Evolutionary conservation across 768 basidiomycete genomes (phyloP).

Genomic region (Lactifluus subvellereus): DNA sequence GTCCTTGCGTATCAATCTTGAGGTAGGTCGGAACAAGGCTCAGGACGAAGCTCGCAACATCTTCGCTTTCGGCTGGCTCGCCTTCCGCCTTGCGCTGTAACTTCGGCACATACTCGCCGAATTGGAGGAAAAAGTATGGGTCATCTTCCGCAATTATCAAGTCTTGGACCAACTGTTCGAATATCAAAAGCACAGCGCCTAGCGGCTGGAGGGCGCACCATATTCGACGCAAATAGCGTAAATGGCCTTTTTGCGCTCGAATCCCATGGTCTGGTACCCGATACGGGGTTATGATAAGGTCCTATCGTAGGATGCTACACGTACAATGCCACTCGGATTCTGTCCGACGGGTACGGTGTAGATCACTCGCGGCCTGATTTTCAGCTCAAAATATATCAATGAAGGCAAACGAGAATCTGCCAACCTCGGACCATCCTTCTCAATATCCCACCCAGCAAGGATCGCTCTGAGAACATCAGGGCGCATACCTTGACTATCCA

Average conservation of each 20-base stretch:
- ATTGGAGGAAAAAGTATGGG: constrained; percentile 74
- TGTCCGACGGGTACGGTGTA: constrained; percentile 80
- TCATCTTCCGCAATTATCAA: constrained; percentile 81
- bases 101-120: constrained; percentile 48
- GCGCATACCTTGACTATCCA: constrained; percentile 72
- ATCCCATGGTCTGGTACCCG: constrained; percentile 48
- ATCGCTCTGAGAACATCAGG: constrained; percentile 52
- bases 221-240: constrained; percentile 81
- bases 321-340: constrained; percentile 72
- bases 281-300: neutral
- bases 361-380: constrained; percentile 56
- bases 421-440: neutral
- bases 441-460: constrained; percentile 61
- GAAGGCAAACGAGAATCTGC: neutral
- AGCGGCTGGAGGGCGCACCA: constrained; percentile 36
- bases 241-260: constrained; percentile 64
- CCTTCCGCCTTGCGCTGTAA: constrained; percentile 28
- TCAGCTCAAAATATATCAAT: neutral
- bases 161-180: constrained; percentile 34
- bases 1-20: constrained; percentile 69
- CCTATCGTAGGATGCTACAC: constrained; percentile 24
- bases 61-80: constrained; percentile 28
- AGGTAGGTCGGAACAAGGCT: constrained; percentile 58
- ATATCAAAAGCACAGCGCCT: neutral
- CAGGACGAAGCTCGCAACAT: constrained; percentile 44